These are phyloP conservation scores for Penicillium digitatum DNA, from an alignment of 2,329 filamentous ascomycete species.

Conservation along the genomic window DNA sequence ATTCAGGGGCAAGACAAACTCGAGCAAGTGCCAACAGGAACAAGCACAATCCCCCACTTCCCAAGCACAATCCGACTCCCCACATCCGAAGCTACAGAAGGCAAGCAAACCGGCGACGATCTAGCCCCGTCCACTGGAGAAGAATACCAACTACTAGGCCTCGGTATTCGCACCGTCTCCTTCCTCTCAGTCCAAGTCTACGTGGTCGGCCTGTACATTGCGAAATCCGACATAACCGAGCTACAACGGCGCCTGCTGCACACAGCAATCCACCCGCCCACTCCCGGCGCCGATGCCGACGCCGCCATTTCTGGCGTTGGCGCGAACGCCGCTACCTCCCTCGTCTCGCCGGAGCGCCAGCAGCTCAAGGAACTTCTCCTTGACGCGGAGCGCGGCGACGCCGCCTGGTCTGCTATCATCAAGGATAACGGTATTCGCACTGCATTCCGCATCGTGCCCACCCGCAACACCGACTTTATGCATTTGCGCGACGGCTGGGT, in stretches of 20 bases:
- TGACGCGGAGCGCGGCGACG: constrained; percentile 64
- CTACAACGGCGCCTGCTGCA: constrained; percentile 74
- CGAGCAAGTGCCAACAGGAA: constrained; percentile 76
- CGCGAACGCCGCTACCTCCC: constrained; percentile 67
- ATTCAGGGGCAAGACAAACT: constrained; percentile 55
- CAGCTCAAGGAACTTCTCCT: constrained; percentile 65
- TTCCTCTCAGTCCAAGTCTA: constrained; percentile 91
- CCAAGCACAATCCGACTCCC: constrained; percentile 67
- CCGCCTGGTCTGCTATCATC: constrained; percentile 71
- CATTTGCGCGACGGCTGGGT: constrained; percentile 91
- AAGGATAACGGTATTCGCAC: constrained; percentile 65
- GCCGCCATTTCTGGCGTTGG: constrained; percentile 44
- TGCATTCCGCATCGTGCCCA: constrained; percentile 78
- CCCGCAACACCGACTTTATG: constrained; percentile 89
- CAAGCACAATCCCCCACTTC: constrained; percentile 73
- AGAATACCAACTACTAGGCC: constrained; percentile 80
- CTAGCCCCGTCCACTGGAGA: constrained; percentile 36
- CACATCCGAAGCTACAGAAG: constrained; percentile 34
- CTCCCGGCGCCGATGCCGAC: constrained; percentile 12
- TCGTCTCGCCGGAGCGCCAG: constrained; percentile 78
- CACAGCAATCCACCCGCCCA: constrained; percentile 52
- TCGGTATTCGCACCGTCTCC: constrained; percentile 84
- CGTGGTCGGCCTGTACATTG: constrained; percentile 87
- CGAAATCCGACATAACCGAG: constrained; percentile 73
- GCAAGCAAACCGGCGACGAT: constrained; percentile 37